Evolutionary conservation across 1,139 yeast genomes (phyloP).

Genomic region (Chernovozyma aurita): DNA sequence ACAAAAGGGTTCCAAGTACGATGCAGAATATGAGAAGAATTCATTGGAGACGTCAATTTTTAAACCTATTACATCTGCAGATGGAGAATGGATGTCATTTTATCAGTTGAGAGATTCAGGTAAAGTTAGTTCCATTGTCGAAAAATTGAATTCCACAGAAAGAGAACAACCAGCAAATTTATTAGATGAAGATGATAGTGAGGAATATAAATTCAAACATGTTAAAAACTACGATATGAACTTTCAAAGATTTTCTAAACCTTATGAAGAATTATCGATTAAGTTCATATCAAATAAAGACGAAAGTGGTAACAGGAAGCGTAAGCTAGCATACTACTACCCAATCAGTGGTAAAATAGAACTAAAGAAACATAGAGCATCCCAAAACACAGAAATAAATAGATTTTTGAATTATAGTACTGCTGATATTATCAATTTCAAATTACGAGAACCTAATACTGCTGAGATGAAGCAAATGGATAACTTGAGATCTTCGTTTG

Average conservation of each 20-base stretch:
- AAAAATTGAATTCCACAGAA: slow-evolving; percentile 47
- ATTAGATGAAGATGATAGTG: slow-evolving; percentile 38
- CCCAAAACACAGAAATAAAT: slow-evolving; percentile 44
- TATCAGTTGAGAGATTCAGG: slow-evolving; percentile 38
- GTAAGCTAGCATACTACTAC: slow-evolving; percentile 65
- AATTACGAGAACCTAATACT: slow-evolving; percentile 69
- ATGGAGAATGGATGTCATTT: slow-evolving; percentile 80
- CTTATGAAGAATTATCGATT: slow-evolving; percentile 43
- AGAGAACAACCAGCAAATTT: slow-evolving; percentile 43
- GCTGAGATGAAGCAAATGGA: slow-evolving; percentile 68
- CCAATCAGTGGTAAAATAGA: slow-evolving; percentile 78
- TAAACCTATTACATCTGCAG: slow-evolving; percentile 68
- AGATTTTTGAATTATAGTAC: slow-evolving; percentile 49
- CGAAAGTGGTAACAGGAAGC: slow-evolving; percentile 39
- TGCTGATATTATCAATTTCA: slow-evolving; percentile 52
- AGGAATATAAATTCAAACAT: slow-evolving; percentile 54
- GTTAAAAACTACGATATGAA: slow-evolving; percentile 79
- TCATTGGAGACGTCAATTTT: slow-evolving; percentile 63
- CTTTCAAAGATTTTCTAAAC: slow-evolving; percentile 42
- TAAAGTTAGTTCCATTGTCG: slow-evolving; percentile 31
- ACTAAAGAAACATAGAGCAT: slow-evolving; percentile 74
- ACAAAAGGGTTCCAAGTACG: slow-evolving; percentile 35
- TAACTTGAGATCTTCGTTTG: slow-evolving; percentile 61
- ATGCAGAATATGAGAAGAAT: slow-evolving; percentile 37
- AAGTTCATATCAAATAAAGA: slow-evolving; percentile 54